Base-by-base conservation (phyloP, 257 asterid species). In the Nicotiana undulata region DNA sequence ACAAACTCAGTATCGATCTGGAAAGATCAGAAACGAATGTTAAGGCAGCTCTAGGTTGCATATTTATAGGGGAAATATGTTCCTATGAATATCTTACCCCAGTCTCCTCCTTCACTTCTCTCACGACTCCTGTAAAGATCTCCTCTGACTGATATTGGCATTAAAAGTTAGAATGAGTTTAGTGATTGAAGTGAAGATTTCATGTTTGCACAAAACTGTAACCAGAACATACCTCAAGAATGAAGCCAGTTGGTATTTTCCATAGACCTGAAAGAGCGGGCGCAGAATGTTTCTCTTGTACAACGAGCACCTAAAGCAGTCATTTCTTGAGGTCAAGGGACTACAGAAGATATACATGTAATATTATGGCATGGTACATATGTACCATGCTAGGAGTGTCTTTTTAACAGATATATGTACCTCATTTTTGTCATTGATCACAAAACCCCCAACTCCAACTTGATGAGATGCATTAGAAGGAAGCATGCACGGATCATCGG, bases 391-490 rank as follows among this genome's bases (percentile, higher is more conserved):
- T 37, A 77, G 22, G 16, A 46, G 53, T 34, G 51, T 76, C 51
- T 26, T 59, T 40, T 8, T 58, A 15, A 66, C 16, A 81, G 66
- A 24, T 28, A 74, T 15, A 17, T n/a, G 40, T 70, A 91, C 98
- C 97, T 94, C 97, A 37, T 91, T 83, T 40, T 81, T 87, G 79
- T 89, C 89, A 44, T 91, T 94, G 85, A 92, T 88, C 46, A 92
- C 97, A 79, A 94, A 94, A 70, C 94, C 89, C 28, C 98, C 97
- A 56, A 94, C 92, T 82, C 98, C 98, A 22, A 92, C 97, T 81
- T 92, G 98, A 89, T 94, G 98, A 74, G 98, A 88, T 28, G 98
- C 98, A 77, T 94, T 92, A 28, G 97, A 86, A 61, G 98, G 98
- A 83, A 94, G 95, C 81, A 91, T 81, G 81, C 90, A 89, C 80